phyloP scores from a whole-genome alignment of 306 rosid genomes.

The Oxytropis ochrocephala region DNA sequence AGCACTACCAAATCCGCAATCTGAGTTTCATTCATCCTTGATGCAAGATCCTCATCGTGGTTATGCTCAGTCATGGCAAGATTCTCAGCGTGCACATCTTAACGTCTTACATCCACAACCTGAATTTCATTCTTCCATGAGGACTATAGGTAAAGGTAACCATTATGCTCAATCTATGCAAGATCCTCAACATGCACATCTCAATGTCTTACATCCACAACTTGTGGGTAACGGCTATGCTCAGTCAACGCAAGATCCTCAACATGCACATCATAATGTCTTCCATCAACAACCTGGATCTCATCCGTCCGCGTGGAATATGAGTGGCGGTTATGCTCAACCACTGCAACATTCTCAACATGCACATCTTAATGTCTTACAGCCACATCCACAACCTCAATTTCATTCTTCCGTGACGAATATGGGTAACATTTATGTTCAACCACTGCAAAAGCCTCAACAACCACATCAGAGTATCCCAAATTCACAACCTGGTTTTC shows the following conservation, averaged over 20 bases:
- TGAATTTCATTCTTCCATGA: not conserved
- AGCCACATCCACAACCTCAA: not conserved
- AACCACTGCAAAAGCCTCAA: constrained; percentile 7
- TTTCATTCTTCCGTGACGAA: constrained; percentile 3
- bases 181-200: constrained; percentile 7
- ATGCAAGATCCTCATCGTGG: not conserved
- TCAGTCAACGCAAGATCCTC: constrained; percentile 8
- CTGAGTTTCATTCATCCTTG: constrained; percentile 7
- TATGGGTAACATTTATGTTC: not conserved
- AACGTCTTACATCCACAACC: not conserved
- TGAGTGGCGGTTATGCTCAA: constrained; percentile 12
- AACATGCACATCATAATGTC: not conserved
- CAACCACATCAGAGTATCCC: not conserved
- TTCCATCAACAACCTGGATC: constrained; percentile 2
- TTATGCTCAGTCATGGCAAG: not conserved
- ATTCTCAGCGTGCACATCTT: not conserved
- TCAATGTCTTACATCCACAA: not conserved
- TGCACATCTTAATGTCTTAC: not conserved
- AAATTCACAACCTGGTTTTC: constrained; percentile 7
- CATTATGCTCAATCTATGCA: not conserved
- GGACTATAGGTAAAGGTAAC: not conserved
- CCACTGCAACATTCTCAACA: constrained; percentile 4
- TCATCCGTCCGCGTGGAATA: not conserved
- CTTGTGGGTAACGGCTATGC: not conserved
- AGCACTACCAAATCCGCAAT: constrained; percentile 1